phyloP scores from a whole-genome alignment of 2,329 filamentous ascomycete genomes.

The Fusarium miscanthi region DNA sequence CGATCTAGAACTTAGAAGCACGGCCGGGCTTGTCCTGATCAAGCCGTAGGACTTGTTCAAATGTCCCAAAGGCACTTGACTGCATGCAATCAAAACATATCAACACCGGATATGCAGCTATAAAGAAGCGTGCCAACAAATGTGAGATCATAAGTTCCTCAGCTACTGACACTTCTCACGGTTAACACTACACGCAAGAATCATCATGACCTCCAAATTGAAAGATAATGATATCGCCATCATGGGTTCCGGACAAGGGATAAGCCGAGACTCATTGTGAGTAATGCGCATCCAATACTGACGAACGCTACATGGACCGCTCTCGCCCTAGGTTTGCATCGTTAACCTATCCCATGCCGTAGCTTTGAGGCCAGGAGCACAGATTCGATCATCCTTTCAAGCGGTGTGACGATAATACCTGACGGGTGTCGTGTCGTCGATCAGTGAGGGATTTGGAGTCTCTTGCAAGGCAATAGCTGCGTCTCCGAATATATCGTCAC shows the following conservation, averaged over 20 bases:
- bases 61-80: rapidly evolving
- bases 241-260: background rate
- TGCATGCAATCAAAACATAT: background rate
- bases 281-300: rapidly evolving
- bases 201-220: rapidly evolving
- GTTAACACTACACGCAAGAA: rapidly evolving
- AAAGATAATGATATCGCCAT: background rate
- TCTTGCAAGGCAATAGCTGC: background rate
- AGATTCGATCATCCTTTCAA: background rate
- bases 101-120: background rate
- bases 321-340: background rate
- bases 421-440: background rate
- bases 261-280: rapidly evolving
- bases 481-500: background rate
- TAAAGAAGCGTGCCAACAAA: no score
- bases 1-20: no score
- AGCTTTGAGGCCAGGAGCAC: background rate
- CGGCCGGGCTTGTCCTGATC: rapidly evolving
- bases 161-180: rapidly evolving
- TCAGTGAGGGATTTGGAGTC: background rate
- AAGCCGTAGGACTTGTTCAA: background rate
- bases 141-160: no score
- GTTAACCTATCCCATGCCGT: background rate
- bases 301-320: background rate
- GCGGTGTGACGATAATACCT: background rate